phyloP scores from a whole-genome alignment of 1,284 basidiomycete species.

The Tilletia setariae region DNA sequence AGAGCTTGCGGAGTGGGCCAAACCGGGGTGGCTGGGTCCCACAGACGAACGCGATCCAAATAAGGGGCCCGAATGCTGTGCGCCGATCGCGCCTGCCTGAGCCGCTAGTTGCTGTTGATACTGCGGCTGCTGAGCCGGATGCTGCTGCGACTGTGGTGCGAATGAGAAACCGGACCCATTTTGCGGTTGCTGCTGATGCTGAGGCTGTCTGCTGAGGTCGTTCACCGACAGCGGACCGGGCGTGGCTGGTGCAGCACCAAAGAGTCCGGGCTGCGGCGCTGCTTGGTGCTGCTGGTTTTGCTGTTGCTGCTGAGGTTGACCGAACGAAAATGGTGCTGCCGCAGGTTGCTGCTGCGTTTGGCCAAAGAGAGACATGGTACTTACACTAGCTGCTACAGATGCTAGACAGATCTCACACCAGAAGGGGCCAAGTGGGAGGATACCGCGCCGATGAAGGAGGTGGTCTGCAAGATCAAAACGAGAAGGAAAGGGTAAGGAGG shows the following conservation, averaged over 20 bases:
- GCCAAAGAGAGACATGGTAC: too few species aligned
- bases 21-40: background rate
- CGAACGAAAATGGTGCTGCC: slow-evolving; percentile 2
- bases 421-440: too few species aligned
- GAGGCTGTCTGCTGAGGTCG: slow-evolving; percentile 7
- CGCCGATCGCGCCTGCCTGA: background rate
- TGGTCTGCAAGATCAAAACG: too few species aligned
- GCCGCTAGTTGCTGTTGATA: background rate
- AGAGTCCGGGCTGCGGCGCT: background rate
- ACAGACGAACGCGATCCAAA: background rate
- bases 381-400: too few species aligned
- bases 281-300: background rate
- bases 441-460: too few species aligned
- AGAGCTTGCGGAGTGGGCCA: slow-evolving; percentile 3
- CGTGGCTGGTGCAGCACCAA: background rate
- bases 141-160: slow-evolving; percentile 6
- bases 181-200: slow-evolving; percentile 8
- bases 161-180: too few species aligned
- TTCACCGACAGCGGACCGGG: slow-evolving; percentile 12
- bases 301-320: slow-evolving; percentile 9
- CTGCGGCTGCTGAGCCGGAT: background rate
- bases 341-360: too few species aligned
- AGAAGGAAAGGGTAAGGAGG: too few species aligned
- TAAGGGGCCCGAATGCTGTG: background rate
- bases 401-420: too few species aligned